A percentile compares a stretch with the other conserved stretches of the same genome.
Evolutionary conservation across 345 rosid species (phyloP).

Genomic region (Murraya paniculata): DNA sequence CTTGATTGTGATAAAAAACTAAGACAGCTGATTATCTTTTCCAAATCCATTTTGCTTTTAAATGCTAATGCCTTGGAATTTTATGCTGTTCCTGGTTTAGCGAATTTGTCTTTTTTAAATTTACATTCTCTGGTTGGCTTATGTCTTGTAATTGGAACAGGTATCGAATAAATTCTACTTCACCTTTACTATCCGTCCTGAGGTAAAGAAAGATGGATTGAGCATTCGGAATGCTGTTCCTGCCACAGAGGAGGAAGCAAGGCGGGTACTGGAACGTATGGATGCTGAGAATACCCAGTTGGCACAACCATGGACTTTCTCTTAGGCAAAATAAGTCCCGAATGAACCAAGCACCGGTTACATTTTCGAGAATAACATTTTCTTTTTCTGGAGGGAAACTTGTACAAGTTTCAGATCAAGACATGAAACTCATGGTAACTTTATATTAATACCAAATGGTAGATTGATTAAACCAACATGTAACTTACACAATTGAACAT

Average conservation of each 20-base stretch:
- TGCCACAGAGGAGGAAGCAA: constrained; percentile 82
- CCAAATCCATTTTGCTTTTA: background rate
- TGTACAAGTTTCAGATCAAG: too few species aligned
- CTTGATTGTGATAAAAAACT: background rate
- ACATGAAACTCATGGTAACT: too few species aligned
- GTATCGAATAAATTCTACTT: constrained; percentile 86
- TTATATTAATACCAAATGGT: background rate
- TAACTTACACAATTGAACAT: background rate
- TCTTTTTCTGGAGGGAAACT: too few species aligned
- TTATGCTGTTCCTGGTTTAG: background rate
- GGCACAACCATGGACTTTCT: constrained; percentile 10
- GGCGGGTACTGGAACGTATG: constrained; percentile 73
- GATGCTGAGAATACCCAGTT: constrained; percentile 55
- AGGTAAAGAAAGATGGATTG: constrained; percentile 63
- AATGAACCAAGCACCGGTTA: background rate
- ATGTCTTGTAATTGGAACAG: constrained; percentile 35
- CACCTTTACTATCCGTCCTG: constrained; percentile 72
- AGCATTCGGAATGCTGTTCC: constrained; percentile 86
- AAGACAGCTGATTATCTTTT: background rate
- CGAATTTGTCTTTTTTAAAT: background rate
- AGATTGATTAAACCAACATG: background rate
- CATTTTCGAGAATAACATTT: background rate
- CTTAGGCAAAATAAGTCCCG: background rate
- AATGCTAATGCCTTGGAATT: background rate
- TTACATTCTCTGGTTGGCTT: too few species aligned